Evolutionary conservation across 305 asterid genomes (phyloP).

Genomic region (Nicotiana rustica): DNA sequence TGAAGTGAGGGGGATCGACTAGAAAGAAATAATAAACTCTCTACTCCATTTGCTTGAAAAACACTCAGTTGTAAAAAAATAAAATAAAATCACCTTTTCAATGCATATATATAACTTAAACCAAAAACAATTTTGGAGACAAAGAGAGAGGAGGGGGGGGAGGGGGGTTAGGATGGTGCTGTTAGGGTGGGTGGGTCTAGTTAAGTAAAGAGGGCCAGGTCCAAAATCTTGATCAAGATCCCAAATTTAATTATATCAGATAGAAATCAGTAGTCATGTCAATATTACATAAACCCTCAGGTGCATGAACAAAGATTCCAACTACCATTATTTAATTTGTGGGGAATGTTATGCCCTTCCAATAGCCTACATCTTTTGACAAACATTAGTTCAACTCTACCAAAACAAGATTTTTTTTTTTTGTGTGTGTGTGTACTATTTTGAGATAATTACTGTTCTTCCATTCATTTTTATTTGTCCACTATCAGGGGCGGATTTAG

Average conservation of each 20-base stretch:
- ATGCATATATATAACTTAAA: not conserved
- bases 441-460: no score
- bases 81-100: no score
- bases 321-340: conserved; percentile 32
- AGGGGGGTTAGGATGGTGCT: not conserved
- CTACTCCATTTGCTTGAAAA: no score
- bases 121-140: not conserved
- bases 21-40: no score
- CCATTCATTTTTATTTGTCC: no score
- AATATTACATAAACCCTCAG: not conserved
- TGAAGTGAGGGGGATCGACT: not conserved
- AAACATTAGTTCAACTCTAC: not conserved
- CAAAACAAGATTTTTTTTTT: not conserved
- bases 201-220: not conserved
- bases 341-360: conserved; percentile 33
- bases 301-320: conserved; percentile 34
- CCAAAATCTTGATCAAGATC: not conserved
- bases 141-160: not conserved
- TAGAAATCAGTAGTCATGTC: conserved; percentile 10
- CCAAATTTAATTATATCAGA: not conserved
- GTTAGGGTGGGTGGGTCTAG: not conserved
- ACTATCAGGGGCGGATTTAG: no score
- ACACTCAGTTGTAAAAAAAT: no score
- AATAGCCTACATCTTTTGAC: conserved; percentile 26
- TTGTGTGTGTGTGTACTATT: no score